These are phyloP conservation scores for Bacidia gigantensis DNA, from an alignment of 495 filamentous ascomycete species.

Conservation along the genomic window DNA sequence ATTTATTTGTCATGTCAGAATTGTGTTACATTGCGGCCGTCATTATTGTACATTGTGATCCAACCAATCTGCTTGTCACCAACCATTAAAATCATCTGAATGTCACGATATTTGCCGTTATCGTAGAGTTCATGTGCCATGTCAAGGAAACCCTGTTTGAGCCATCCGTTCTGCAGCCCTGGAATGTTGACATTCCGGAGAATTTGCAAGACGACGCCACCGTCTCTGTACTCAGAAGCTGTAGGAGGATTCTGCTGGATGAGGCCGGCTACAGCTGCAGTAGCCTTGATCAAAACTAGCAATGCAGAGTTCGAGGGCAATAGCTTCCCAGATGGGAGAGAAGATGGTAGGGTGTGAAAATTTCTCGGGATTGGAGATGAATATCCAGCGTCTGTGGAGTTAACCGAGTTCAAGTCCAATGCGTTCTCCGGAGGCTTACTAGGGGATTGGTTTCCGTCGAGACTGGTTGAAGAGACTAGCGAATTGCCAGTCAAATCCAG, in stretches of 20 bases:
- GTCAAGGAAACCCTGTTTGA: background rate
- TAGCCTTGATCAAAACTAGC: background rate
- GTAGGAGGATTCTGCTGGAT: background rate
- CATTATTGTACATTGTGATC: no score
- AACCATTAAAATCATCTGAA: background rate
- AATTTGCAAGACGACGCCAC: background rate
- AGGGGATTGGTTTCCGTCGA: no score
- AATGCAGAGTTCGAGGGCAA: background rate
- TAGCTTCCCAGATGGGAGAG: no score
- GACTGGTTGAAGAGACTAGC: no score
- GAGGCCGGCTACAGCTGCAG: background rate
- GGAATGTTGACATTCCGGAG: background rate
- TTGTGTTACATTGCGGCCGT: no score
- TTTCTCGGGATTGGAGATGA: no score
- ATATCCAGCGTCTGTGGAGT: no score
- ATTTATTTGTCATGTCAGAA: no score
- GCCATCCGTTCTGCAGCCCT: background rate
- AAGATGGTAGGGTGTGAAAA: no score
- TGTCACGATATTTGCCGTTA: background rate
- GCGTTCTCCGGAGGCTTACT: no score
- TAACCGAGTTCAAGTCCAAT: no score
- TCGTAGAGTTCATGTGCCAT: background rate
- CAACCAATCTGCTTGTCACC: background rate
- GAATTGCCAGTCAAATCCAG: no score
- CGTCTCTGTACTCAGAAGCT: background rate